Conservation (phyloP, 306 rosid genomes). For the Boehmeria nivea region DNA sequence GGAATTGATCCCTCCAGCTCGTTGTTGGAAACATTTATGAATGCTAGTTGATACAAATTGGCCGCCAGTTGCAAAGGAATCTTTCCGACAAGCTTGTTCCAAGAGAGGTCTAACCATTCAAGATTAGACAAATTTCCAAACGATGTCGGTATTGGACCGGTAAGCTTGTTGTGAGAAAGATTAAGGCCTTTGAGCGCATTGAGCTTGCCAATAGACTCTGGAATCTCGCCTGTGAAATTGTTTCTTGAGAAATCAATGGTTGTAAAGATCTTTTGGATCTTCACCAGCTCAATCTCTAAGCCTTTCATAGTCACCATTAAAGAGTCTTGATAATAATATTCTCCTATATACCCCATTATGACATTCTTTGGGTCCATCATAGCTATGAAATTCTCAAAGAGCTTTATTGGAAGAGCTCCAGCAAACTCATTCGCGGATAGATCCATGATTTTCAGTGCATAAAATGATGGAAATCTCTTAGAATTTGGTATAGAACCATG, state of each 20-base stretch:
- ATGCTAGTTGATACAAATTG: slow-evolving; percentile 4
- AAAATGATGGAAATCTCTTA: too few species aligned
- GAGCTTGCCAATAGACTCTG: too few species aligned
- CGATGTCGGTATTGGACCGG: slow-evolving; percentile 23
- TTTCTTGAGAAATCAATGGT: too few species aligned
- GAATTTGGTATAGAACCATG: slow-evolving; percentile 23
- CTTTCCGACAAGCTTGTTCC: slow-evolving; percentile 1
- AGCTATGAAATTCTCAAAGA: slow-evolving; percentile 21
- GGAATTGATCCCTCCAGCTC: slow-evolving; percentile 29
- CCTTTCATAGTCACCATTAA: slow-evolving; percentile 7
- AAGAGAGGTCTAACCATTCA: slow-evolving; percentile 36
- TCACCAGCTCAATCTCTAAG: neutral
- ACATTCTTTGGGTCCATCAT: too few species aligned
- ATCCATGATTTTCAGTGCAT: slow-evolving; percentile 28
- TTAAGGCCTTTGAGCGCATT: too few species aligned
- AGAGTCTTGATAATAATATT: slow-evolving; percentile 5
- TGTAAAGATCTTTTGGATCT: slow-evolving; percentile 23
- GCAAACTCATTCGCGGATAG: slow-evolving; percentile 31
- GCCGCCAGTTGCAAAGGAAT: slow-evolving; percentile 22
- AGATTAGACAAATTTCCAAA: slow-evolving; percentile 19
- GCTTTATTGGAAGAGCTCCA: slow-evolving; percentile 26
- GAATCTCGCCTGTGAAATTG: too few species aligned
- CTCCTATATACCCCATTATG: too few species aligned
- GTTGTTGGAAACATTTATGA: slow-evolving; percentile 35
- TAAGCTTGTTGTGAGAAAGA: too few species aligned